These are phyloP conservation scores for Aureobasidium mangrovei DNA, from an alignment of 2,329 filamentous ascomycete genomes.

Conservation along the genomic window DNA sequence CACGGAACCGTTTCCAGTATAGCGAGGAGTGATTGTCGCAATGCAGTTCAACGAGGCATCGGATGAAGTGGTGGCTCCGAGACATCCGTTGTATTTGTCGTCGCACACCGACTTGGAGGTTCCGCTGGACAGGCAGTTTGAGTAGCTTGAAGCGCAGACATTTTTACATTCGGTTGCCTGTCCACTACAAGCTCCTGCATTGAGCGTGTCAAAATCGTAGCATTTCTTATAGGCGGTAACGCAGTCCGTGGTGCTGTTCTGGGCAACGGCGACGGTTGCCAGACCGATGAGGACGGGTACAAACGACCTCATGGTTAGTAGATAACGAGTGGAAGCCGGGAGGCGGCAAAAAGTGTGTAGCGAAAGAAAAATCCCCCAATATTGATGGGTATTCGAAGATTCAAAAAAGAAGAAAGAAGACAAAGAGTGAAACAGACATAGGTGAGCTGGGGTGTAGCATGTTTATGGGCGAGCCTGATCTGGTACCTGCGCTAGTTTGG, in stretches of 20 bases:
- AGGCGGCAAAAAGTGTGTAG: background rate
- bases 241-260: background rate
- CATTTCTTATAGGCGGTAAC: background rate
- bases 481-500: slow-evolving; percentile 9
- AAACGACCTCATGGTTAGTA: slow-evolving; percentile 2
- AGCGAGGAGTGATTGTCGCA: background rate
- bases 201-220: background rate
- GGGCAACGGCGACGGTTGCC: slow-evolving; percentile 7
- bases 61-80: background rate
- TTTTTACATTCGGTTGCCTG: background rate
- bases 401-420: slow-evolving; percentile 1
- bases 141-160: background rate
- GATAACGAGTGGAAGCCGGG: slow-evolving; percentile 8
- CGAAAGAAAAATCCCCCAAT: background rate
- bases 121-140: background rate
- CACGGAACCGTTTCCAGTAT: background rate
- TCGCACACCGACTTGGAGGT: background rate
- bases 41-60: background rate
- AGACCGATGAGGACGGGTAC: slow-evolving; percentile 3
- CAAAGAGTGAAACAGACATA: background rate
- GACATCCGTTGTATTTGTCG: background rate
- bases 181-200: background rate
- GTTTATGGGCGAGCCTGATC: slow-evolving; percentile 9
- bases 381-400: background rate
- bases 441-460: background rate